Percentiles rank a stretch among this genome's conserved stretches.
Conservation (phyloP, 495 filamentous ascomycete genomes). For the Astrothelium macrocarpum region DNA sequence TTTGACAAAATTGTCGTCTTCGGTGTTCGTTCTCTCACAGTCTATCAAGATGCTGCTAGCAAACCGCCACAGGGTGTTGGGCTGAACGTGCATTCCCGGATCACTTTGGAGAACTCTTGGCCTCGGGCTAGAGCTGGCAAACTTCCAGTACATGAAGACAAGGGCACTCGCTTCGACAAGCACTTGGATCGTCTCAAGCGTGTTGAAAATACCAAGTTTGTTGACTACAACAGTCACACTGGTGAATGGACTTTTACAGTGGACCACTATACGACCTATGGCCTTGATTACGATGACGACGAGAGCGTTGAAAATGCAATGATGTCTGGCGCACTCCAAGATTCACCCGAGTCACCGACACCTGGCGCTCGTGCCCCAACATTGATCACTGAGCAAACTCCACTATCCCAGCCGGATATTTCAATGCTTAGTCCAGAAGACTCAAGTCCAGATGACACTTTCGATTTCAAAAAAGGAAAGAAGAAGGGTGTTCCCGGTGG, state of each 20-base stretch:
- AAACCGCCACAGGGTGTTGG: constrained; percentile 79
- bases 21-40: constrained; percentile 64
- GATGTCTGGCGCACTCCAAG: constrained; percentile 41
- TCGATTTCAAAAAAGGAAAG: constrained; percentile 62
- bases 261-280: constrained; percentile 91
- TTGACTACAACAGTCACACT: constrained; percentile 62
- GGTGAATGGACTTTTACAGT: constrained; percentile 89
- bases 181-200: constrained; percentile 73
- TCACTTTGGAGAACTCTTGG: constrained; percentile 82
- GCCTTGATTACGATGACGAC: constrained; percentile 76
- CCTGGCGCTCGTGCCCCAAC: constrained; percentile 37
- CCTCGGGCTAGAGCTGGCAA: constrained; percentile 60
- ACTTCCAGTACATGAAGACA: constrained; percentile 43
- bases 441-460: constrained; percentile 64
- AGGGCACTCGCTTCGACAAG: constrained; percentile 54
- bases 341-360: constrained; percentile 49
- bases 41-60: constrained; percentile 63
- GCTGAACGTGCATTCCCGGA: constrained; percentile 79
- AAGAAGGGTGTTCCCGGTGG: constrained; percentile 59
- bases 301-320: constrained; percentile 48
- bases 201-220: constrained; percentile 69
- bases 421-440: constrained; percentile 33
- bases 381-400: constrained; percentile 16
- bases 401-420: constrained; percentile 13
- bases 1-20: constrained; percentile 65